Evolutionary conservation across 345 rosid genomes (phyloP).

Genomic region (Lepidium didymum): DNA sequence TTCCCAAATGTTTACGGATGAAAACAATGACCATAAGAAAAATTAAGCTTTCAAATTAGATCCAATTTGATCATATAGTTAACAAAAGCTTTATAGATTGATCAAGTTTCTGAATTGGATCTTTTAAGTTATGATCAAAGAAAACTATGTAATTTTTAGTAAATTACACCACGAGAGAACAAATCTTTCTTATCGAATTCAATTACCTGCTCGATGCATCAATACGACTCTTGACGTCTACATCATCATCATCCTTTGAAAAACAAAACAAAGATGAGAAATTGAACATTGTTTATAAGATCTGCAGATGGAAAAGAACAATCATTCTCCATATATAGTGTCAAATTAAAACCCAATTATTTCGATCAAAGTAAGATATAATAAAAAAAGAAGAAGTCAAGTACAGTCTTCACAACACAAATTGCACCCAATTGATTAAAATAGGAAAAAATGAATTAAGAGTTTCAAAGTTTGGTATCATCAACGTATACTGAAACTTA

Average conservation of each 20-base stretch:
- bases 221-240: slow-evolving; percentile 22
- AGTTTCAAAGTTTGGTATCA: neutral
- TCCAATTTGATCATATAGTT: slow-evolving; percentile 23
- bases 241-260: slow-evolving; percentile 24
- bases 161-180: slow-evolving; percentile 25
- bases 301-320: slow-evolving; percentile 19
- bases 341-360: slow-evolving; percentile 37
- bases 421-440: slow-evolving; percentile 31
- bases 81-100: neutral
- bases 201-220: slow-evolving; percentile 54
- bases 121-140: slow-evolving; percentile 26
- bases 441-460: neutral
- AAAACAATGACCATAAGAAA: slow-evolving; percentile 3
- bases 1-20: slow-evolving; percentile 8
- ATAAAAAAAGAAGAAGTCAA: neutral
- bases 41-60: neutral
- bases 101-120: slow-evolving; percentile 17
- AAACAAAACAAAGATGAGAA: slow-evolving; percentile 1
- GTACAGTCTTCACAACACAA: slow-evolving; percentile 16
- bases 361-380: neutral
- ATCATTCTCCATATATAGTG: slow-evolving; percentile 18
- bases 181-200: neutral
- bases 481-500: slow-evolving; percentile 18
- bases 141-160: neutral
- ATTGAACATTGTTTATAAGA: slow-evolving; percentile 12